Evolutionary conservation across 2,329 filamentous ascomycete genomes (phyloP).

Genomic region (Tolypocladium amazonense): DNA sequence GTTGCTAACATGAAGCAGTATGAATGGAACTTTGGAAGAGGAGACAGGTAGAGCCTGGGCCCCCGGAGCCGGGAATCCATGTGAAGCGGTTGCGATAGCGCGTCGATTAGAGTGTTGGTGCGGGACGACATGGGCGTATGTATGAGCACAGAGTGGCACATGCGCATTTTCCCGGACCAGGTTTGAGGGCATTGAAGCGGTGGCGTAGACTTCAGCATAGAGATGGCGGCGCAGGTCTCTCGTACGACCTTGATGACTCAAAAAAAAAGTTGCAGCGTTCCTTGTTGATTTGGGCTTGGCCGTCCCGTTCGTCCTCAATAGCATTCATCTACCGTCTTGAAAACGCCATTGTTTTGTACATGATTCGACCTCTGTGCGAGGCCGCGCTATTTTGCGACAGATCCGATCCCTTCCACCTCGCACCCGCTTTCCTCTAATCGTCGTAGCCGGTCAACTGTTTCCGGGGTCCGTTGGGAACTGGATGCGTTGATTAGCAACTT

Average conservation of each 20-base stretch:
- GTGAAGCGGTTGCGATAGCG: neutral
- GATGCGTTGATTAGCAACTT: neutral
- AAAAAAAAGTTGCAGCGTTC: neutral
- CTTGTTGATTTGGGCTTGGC: neutral
- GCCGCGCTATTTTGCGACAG: neutral
- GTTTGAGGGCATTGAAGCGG: neutral
- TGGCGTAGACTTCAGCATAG: neutral
- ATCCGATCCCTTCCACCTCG: neutral
- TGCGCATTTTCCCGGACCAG: neutral
- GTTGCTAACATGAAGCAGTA: slow-evolving; percentile 29
- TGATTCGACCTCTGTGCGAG: neutral
- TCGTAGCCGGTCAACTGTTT: slow-evolving; percentile 52
- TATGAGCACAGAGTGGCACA: neutral
- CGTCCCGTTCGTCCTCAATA: neutral
- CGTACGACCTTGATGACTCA: neutral
- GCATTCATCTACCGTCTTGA: neutral
- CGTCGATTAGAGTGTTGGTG: neutral
- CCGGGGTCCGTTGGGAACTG: slow-evolving; percentile 48
- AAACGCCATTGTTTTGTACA: slow-evolving; percentile 6
- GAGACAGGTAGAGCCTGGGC: slow-evolving; percentile 39
- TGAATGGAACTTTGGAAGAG: slow-evolving; percentile 51
- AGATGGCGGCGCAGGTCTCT: neutral
- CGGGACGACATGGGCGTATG: neutral
- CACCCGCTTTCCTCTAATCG: slow-evolving; percentile 27
- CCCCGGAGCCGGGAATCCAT: slow-evolving; percentile 2